Percentiles rank a stretch among this genome's conserved stretches.
phyloP scores from a whole-genome alignment of 2,329 filamentous ascomycete species.

The Laburnicola sp. region DNA sequence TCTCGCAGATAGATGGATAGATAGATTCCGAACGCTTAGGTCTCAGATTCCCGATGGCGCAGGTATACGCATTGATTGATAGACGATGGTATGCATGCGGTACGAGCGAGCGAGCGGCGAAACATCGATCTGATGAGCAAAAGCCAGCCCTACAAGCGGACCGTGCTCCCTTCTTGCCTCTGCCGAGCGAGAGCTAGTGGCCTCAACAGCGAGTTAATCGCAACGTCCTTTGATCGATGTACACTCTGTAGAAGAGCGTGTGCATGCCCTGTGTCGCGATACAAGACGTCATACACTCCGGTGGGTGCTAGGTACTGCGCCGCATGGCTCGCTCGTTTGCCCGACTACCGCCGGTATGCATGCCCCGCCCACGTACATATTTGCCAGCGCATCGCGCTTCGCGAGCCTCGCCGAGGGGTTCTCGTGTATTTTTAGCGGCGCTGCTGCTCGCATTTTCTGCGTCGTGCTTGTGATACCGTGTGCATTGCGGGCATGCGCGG shows the following conservation, averaged over 20 bases:
- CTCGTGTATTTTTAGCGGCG: not conserved
- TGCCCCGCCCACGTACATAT: slow-evolving; percentile 16
- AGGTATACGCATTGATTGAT: not conserved
- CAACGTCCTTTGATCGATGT: slow-evolving; percentile 7
- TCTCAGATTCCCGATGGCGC: not conserved
- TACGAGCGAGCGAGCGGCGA: not conserved
- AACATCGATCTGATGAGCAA: not conserved
- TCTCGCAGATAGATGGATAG: not conserved
- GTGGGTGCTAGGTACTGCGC: not conserved
- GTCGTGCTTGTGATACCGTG: not conserved
- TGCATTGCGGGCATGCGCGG: not conserved
- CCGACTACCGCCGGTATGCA: slow-evolving; percentile 7
- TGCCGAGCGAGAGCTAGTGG: slow-evolving; percentile 14
- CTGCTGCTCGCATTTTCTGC: not conserved
- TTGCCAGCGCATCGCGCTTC: slow-evolving; percentile 1
- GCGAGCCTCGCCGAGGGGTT: not conserved
- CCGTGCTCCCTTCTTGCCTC: slow-evolving; percentile 7
- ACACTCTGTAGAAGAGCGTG: not conserved
- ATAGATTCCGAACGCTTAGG: too few relatives aligned
- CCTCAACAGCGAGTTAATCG: slow-evolving; percentile 13
- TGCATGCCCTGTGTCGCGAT: not conserved
- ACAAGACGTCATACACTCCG: not conserved
- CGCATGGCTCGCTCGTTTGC: not conserved
- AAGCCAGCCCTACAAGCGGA: slow-evolving; percentile 7
- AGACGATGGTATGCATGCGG: not conserved